phyloP scores from a whole-genome alignment of 805 yeast species.

The Metschnikowia santaceciliae region DNA sequence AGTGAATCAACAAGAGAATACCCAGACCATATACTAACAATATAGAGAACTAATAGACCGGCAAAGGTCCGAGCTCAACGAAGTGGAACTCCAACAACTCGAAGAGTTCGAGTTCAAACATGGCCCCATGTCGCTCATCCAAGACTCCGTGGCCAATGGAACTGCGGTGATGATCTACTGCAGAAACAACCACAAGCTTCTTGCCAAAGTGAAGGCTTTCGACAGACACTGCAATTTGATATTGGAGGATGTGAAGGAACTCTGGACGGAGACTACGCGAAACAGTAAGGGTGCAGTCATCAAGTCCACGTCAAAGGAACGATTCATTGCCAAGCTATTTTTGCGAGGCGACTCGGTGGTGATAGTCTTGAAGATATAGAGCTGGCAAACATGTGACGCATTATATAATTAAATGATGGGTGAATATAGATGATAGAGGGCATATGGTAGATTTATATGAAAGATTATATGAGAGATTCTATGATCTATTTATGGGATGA shows the following conservation, averaged over 20 bases:
- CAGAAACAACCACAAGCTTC: constrained; percentile 87
- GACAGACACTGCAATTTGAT: constrained; percentile 96
- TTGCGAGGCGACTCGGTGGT: constrained; percentile 95
- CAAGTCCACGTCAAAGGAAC: constrained; percentile 55
- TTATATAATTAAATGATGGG: too few species aligned
- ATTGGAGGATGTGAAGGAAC: constrained; percentile 85
- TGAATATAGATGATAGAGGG: too few species aligned
- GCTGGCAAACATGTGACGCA: neutral
- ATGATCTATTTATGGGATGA: too few species aligned
- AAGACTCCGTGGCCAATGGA: constrained; percentile 70
- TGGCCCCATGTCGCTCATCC: constrained; percentile 90
- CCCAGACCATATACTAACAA: constrained; percentile 24
- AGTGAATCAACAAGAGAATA: neutral
- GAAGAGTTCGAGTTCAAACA: constrained; percentile 87
- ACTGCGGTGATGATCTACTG: constrained; percentile 82
- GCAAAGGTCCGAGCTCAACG: constrained; percentile 76
- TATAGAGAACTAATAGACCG: constrained; percentile 62
- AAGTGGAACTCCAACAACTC: constrained; percentile 69
- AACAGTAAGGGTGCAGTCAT: constrained; percentile 68
- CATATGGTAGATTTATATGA: too few species aligned
- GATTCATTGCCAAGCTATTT: constrained; percentile 87
- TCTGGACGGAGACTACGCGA: constrained; percentile 65
- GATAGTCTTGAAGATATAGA: constrained; percentile 55
- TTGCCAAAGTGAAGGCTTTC: constrained; percentile 88
- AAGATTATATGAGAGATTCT: too few species aligned